A percentile compares a stretch with the other conserved stretches of the same genome.
phyloP scores from a whole-genome alignment of 2,329 filamentous ascomycete species.

The Pyrenochaeta sp. region DNA sequence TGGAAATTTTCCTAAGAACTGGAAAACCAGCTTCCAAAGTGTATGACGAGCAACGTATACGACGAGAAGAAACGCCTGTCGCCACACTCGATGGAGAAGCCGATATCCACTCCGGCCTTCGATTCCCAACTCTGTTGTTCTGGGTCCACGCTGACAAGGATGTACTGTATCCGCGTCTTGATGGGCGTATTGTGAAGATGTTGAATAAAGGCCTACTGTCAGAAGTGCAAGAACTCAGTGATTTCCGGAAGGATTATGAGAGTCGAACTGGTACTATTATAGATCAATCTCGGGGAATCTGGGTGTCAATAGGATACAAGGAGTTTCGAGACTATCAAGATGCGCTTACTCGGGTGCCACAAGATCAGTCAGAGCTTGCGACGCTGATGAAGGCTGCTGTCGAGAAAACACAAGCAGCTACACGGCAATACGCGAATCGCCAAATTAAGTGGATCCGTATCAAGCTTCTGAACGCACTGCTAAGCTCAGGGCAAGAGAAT shows the following conservation, averaged over 20 bases:
- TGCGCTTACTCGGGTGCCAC: constrained; percentile 36
- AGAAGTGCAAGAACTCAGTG: constrained; percentile 66
- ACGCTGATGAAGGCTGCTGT: constrained; percentile 68
- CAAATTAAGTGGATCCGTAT: constrained; percentile 88
- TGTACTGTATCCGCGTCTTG: constrained; percentile 73
- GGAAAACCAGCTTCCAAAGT: constrained; percentile 84
- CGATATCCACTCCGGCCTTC: constrained; percentile 41
- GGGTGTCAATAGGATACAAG: constrained; percentile 96
- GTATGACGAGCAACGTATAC: constrained; percentile 75
- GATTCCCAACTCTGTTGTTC: constrained; percentile 73
- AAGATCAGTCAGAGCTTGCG: constrained; percentile 56
- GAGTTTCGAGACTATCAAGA: constrained; percentile 79
- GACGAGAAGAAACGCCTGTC: constrained; percentile 42
- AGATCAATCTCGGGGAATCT: constrained; percentile 84
- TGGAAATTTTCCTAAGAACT: constrained; percentile 88
- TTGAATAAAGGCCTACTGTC: constrained; percentile 69
- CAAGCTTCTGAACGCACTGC: constrained; percentile 77
- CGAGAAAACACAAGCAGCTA: constrained; percentile 81
- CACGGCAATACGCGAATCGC: constrained; percentile 84
- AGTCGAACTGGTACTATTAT: constrained; percentile 61
- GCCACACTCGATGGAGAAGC: not conserved
- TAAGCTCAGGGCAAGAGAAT: constrained; percentile 60
- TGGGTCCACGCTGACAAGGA: constrained; percentile 85
- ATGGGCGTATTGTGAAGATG: constrained; percentile 86
- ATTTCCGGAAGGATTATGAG: constrained; percentile 56